These are phyloP conservation scores for Thalia dealbata DNA, from an alignment of 176 grass and related monocot species.

Conservation along the genomic window DNA sequence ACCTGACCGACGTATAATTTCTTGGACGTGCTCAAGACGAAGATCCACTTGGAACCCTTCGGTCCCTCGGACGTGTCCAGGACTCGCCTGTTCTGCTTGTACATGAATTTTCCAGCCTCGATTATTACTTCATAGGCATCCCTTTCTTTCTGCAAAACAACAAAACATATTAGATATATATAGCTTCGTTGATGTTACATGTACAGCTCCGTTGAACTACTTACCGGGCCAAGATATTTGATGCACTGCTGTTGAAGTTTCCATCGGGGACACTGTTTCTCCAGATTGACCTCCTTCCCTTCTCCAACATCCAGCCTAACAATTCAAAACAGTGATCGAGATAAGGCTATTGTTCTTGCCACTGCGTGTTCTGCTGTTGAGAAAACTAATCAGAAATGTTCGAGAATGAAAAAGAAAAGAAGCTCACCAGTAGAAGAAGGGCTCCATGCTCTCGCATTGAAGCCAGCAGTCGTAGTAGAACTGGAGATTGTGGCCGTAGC, in stretches of 20 bases:
- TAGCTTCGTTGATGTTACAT: no score
- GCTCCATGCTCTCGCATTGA: constrained; percentile 61
- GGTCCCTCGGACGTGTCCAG: constrained; percentile 53
- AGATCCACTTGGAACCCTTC: constrained; percentile 76
- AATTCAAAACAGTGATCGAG: not conserved
- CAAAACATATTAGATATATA: constrained; percentile 8
- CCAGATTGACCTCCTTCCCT: constrained; percentile 59
- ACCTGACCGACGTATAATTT: constrained; percentile 69
- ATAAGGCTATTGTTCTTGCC: not conserved
- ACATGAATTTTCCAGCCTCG: constrained; percentile 47
- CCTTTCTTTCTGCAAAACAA: constrained; percentile 65
- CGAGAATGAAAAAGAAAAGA: not conserved
- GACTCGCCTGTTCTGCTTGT: constrained; percentile 51
- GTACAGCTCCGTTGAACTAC: not conserved
- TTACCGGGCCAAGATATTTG: constrained; percentile 58
- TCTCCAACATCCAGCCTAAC: constrained; percentile 67
- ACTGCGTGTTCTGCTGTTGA: not conserved
- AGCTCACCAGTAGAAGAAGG: constrained; percentile 91
- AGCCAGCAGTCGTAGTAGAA: constrained; percentile 84
- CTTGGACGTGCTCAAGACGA: constrained; percentile 81
- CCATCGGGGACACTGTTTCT: constrained; percentile 37
- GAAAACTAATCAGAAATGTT: not conserved
- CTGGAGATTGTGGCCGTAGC: constrained; percentile 90
- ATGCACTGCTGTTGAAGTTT: constrained; percentile 68
- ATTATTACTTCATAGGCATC: constrained; percentile 61